A percentile compares a stretch with the other conserved stretches of the same genome.
These are phyloP conservation scores for Halenospora varia DNA, from an alignment of 495 filamentous ascomycete species.

Conservation along the genomic window DNA sequence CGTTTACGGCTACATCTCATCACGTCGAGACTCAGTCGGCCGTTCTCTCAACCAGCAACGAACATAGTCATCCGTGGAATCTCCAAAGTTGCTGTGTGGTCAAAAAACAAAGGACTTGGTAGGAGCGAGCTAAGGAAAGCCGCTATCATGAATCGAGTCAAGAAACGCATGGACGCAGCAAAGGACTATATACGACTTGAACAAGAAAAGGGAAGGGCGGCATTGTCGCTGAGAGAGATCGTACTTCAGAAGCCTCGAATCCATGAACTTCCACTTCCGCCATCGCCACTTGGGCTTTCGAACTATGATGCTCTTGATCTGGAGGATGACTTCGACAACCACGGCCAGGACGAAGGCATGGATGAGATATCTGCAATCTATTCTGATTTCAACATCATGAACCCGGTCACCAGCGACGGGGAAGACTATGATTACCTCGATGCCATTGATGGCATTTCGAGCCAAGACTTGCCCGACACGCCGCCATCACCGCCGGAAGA, in stretches of 20 bases:
- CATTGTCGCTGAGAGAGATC: slow-evolving; percentile 18
- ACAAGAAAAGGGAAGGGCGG: slow-evolving; percentile 13
- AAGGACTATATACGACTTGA: slow-evolving; percentile 20
- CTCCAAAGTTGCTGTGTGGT: slow-evolving; percentile 51
- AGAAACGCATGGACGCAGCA: slow-evolving; percentile 31
- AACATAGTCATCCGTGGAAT: slow-evolving; percentile 62
- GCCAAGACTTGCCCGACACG: slow-evolving; percentile 20
- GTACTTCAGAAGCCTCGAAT: slow-evolving; percentile 19
- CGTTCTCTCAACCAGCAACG: slow-evolving; percentile 63
- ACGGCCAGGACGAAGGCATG: slow-evolving; percentile 20
- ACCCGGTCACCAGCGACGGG: slow-evolving; percentile 16
- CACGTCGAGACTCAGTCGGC: slow-evolving; percentile 64
- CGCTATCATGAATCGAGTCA: slow-evolving; percentile 50
- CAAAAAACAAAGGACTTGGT: slow-evolving; percentile 32
- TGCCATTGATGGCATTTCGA: slow-evolving; percentile 38
- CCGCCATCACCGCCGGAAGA: slow-evolving; percentile 25
- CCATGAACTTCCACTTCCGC: slow-evolving; percentile 29
- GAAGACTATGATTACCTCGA: slow-evolving; percentile 40
- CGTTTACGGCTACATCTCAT: slow-evolving; percentile 57
- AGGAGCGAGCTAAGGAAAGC: slow-evolving; percentile 45
- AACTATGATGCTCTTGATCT: slow-evolving; percentile 47
- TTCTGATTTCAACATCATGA: slow-evolving; percentile 33
- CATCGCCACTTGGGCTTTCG: slow-evolving; percentile 38
- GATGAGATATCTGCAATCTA: slow-evolving; percentile 23
- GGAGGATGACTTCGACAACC: slow-evolving; percentile 34